These are phyloP conservation scores for Galerina marginata DNA, from an alignment of 768 basidiomycete genomes.

Conservation along the genomic window DNA sequence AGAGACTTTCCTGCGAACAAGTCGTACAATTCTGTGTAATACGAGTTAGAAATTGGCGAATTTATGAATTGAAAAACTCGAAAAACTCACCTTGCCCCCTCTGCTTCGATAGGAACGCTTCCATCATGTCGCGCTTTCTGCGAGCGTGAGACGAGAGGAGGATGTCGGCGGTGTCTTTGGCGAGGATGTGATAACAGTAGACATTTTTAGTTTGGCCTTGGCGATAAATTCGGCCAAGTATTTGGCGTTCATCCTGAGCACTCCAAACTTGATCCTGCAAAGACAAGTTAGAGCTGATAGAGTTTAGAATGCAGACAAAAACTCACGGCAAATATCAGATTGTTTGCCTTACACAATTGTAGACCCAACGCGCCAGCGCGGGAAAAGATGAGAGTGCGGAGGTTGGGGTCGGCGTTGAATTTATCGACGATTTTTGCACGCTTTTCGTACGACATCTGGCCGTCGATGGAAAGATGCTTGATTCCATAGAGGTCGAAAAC, in stretches of 20 bases:
- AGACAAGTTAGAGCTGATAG: background rate
- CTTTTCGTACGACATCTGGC: slow-evolving; percentile 1
- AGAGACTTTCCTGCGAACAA: background rate
- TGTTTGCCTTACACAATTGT: too few species aligned
- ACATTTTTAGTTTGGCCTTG: slow-evolving; percentile 32
- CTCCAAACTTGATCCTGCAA: slow-evolving; percentile 36
- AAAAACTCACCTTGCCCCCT: slow-evolving; percentile 2
- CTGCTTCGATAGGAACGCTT: slow-evolving; percentile 24
- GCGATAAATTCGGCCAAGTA: slow-evolving; percentile 29
- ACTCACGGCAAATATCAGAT: slow-evolving; percentile 21
- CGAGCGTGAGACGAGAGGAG: slow-evolving; percentile 23
- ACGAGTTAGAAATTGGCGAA: background rate
- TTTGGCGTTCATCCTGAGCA: slow-evolving; percentile 32
- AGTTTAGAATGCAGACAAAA: background rate
- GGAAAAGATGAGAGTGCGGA: slow-evolving; percentile 10
- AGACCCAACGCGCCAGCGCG: slow-evolving; percentile 10
- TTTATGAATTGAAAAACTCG: background rate
- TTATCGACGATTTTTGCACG: slow-evolving; percentile 8
- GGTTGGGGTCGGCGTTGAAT: background rate
- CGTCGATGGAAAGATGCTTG: slow-evolving; percentile 13
- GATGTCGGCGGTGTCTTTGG: slow-evolving; percentile 29
- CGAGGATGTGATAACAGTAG: slow-evolving; percentile 26
- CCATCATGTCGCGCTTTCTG: slow-evolving; percentile 31
- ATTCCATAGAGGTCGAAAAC: slow-evolving; percentile 20
- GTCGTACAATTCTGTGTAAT: background rate